Base-by-base conservation (phyloP, 208 protist species). In the Wallacemonas sp. region DNA sequence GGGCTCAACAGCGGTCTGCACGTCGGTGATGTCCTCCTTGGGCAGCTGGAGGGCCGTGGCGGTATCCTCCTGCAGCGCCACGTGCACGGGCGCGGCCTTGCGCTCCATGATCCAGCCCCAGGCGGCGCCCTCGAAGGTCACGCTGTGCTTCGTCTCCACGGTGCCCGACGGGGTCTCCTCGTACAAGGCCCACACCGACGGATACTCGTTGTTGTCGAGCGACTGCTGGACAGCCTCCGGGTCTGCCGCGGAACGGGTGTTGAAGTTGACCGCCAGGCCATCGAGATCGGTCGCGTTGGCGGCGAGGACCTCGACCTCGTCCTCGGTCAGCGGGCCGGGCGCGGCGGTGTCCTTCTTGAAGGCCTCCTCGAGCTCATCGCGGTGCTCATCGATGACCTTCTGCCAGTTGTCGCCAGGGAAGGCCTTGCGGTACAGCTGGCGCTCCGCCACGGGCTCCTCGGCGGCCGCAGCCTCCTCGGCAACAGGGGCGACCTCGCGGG, bases 61-160 rank as follows among this genome's bases (percentile, higher is more conserved):
- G 26, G 75, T 69, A 56, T 84, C 81, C 27, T 74, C 55, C 47
- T 73, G 46, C 39, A 90, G 78, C 21, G 77, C 80, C 36, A 70
- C 39, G 8, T 63, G 29, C 61, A 90, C 72, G 14, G 70, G 72
- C 32, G 61, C 58, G 44, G 57, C 69, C 44, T 58, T 71, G 49
- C 67, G 72, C 30, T 43, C 32, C 69, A 81, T 60, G 49, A 73
- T 68, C 36, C 65, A 62, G 41, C 55, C 36, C 80, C 80, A 86
- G 55, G 70, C 56, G 34, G 74, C 76, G 38, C 76, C 80, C 19
- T 68, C 66, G 49, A 86, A 82, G 52, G 46, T 57, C 61, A 73
- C 54, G 39, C 43, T 61, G 70, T 76, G 56, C 8, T 38, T 49
- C 11, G 61, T 63, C 36, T 57, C 63, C 33, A 6, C 4, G 16